Evolutionary conservation across 129 eudicot species (phyloP).

Genomic region (Artemisia annua): DNA sequence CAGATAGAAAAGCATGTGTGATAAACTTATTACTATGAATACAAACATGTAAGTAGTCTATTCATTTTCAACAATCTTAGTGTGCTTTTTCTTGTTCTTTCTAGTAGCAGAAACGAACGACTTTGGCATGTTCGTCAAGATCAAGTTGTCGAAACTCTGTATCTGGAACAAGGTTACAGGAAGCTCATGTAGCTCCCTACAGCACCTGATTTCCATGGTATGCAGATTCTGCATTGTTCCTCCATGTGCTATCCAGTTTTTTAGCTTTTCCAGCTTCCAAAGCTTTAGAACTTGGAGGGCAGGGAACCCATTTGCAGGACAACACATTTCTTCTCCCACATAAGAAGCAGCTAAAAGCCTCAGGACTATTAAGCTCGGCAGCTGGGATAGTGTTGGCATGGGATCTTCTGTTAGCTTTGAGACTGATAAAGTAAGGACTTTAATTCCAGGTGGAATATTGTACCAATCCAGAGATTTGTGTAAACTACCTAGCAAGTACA

Average conservation of each 20-base stretch:
- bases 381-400: slow-evolving; percentile 35
- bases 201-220: slow-evolving; percentile 32
- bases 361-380: slow-evolving; percentile 31
- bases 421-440: slow-evolving; percentile 40
- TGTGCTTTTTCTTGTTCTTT: slow-evolving; percentile 21
- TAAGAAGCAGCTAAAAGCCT: slow-evolving; percentile 36
- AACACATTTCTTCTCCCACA: slow-evolving; percentile 30
- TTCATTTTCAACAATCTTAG: slow-evolving; percentile 21
- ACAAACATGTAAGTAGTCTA: too few species aligned
- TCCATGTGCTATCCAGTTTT: slow-evolving; percentile 5
- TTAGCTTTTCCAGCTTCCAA: slow-evolving; percentile 29
- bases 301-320: slow-evolving; percentile 36
- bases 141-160: slow-evolving; percentile 15
- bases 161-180: slow-evolving; percentile 26
- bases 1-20: neutral
- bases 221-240: slow-evolving; percentile 33
- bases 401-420: slow-evolving; percentile 36
- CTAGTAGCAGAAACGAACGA: slow-evolving; percentile 20
- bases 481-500: slow-evolving; percentile 28
- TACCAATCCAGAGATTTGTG: slow-evolving; percentile 25
- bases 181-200: slow-evolving; percentile 16
- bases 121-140: slow-evolving; percentile 38
- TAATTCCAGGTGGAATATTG: slow-evolving; percentile 30
- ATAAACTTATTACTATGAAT: neutral
- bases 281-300: slow-evolving; percentile 29